phyloP scores from a whole-genome alignment of 2,329 filamentous ascomycete genomes.

The Chlorencoelia australis region DNA sequence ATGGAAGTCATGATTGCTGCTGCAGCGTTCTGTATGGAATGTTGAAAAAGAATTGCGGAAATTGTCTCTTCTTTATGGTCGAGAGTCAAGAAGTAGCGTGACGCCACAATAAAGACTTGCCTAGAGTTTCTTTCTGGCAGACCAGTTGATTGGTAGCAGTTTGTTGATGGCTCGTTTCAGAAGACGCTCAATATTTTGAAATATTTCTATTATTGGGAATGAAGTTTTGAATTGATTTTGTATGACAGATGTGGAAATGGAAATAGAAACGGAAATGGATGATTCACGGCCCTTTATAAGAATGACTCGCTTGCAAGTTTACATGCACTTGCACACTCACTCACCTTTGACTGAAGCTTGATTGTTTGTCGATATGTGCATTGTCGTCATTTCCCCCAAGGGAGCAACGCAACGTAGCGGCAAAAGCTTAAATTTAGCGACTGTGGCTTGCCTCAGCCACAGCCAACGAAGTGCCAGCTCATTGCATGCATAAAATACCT shows the following conservation, averaged over 20 bases:
- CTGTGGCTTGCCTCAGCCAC: too few species aligned
- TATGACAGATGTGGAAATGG: too few species aligned
- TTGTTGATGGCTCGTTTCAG: slow-evolving; percentile 4
- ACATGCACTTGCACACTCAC: not conserved
- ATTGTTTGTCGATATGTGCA: slow-evolving; percentile 5
- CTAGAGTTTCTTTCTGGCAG: too few species aligned
- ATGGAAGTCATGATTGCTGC: slow-evolving; percentile 39
- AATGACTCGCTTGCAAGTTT: not conserved
- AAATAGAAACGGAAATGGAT: slow-evolving; percentile 1
- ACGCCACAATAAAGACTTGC: too few species aligned
- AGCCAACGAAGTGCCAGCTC: too few species aligned
- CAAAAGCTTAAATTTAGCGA: too few species aligned
- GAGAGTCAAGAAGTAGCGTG: too few species aligned
- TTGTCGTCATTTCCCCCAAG: too few species aligned
- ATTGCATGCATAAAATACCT: too few species aligned
- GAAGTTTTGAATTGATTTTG: slow-evolving; percentile 3
- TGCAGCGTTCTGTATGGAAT: too few species aligned
- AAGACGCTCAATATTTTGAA: slow-evolving; percentile 5
- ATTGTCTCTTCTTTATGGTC: slow-evolving; percentile 8
- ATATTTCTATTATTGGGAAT: slow-evolving; percentile 3
- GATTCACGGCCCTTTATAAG: not conserved
- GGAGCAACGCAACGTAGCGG: too few species aligned
- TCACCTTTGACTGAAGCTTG: slow-evolving; percentile 4
- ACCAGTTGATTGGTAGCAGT: not conserved
- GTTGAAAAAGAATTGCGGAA: slow-evolving; percentile 8